These are phyloP conservation scores for Neurospora cerealis DNA, from an alignment of 495 filamentous ascomycete genomes.

Conservation along the genomic window DNA sequence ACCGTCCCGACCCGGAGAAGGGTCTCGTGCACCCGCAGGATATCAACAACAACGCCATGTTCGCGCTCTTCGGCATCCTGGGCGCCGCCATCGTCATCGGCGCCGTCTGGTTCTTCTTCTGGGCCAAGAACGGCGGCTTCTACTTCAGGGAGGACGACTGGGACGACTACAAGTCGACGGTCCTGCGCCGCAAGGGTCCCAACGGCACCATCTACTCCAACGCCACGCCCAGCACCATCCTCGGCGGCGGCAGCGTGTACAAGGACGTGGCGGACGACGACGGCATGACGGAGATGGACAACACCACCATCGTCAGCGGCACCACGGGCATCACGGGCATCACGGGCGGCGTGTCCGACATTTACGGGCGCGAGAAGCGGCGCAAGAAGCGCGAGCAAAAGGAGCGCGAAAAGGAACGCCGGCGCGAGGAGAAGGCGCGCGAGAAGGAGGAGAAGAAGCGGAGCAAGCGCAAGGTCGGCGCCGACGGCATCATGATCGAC, in stretches of 20 bases:
- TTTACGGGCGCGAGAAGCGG: slow-evolving; percentile 34
- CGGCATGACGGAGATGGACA: slow-evolving; percentile 42
- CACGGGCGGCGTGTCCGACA: slow-evolving; percentile 36
- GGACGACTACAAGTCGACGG: slow-evolving; percentile 97
- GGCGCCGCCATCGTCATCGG: slow-evolving; percentile 67
- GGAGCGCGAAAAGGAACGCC: slow-evolving; percentile 37
- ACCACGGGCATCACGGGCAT: slow-evolving; percentile 37
- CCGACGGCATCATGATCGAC: slow-evolving; percentile 38
- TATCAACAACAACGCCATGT: slow-evolving; percentile 76
- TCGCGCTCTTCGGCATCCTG: slow-evolving; percentile 78
- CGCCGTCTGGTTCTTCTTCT: slow-evolving; percentile 96
- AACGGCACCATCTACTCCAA: slow-evolving; percentile 74
- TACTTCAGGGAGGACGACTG: slow-evolving; percentile 75
- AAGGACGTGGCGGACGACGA: slow-evolving; percentile 42
- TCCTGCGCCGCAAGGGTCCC: slow-evolving; percentile 82
- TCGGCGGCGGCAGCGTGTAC: slow-evolving; percentile 71
- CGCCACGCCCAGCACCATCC: slow-evolving; percentile 68
- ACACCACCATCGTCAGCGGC: slow-evolving; percentile 26
- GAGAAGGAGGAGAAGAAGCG: slow-evolving; percentile 37
- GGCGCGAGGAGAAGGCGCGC: slow-evolving; percentile 30
- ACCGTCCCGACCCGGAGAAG: slow-evolving; percentile 20
- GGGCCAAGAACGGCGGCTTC: slow-evolving; percentile 93
- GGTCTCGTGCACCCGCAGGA: slow-evolving; percentile 52
- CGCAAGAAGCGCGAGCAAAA: slow-evolving; percentile 41
- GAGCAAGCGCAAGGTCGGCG: slow-evolving; percentile 32